Conservation (phyloP, 345 rosid genomes). For the Raphanus sativus region DNA sequence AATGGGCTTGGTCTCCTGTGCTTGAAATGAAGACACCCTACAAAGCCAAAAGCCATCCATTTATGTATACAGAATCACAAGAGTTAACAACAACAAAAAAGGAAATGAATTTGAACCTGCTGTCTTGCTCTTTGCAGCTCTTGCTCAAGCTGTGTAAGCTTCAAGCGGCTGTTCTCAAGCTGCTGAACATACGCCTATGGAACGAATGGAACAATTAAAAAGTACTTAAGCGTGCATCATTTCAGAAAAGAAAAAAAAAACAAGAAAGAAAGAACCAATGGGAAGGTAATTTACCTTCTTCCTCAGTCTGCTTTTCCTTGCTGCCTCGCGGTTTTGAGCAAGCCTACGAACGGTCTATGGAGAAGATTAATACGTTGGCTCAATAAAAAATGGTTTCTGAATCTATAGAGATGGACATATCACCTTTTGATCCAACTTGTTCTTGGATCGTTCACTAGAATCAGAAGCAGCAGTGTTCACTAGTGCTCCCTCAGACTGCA, state of each 20-base stretch:
- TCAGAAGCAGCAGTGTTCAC: not conserved
- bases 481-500: conserved; percentile 73
- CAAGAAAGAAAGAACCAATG: not conserved
- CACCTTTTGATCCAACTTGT: conserved; percentile 92
- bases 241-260: too few relatives aligned
- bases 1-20: conserved; percentile 91
- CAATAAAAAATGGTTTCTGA: not conserved
- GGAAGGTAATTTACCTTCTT: conserved; percentile 56
- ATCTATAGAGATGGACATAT: not conserved
- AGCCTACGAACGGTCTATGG: conserved; percentile 86
- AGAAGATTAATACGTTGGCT: conserved; percentile 18
- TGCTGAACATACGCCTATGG: conserved; percentile 95
- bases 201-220: conserved; percentile 13
- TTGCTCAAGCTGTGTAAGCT: conserved; percentile 94
- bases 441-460: conserved; percentile 93
- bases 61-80: not conserved
- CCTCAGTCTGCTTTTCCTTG: conserved; percentile 92
- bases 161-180: conserved; percentile 93
- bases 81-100: not conserved
- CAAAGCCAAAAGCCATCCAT: not conserved
- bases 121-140: conserved; percentile 98
- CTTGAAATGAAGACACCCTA: conserved; percentile 97
- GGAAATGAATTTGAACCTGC: conserved; percentile 55
- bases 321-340: conserved; percentile 99
- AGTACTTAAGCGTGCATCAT: not conserved